Percentiles rank a stretch among this genome's conserved stretches.
phyloP scores from a whole-genome alignment of 2,329 filamentous ascomycete species.

The Domatiomyces catenatus region DNA sequence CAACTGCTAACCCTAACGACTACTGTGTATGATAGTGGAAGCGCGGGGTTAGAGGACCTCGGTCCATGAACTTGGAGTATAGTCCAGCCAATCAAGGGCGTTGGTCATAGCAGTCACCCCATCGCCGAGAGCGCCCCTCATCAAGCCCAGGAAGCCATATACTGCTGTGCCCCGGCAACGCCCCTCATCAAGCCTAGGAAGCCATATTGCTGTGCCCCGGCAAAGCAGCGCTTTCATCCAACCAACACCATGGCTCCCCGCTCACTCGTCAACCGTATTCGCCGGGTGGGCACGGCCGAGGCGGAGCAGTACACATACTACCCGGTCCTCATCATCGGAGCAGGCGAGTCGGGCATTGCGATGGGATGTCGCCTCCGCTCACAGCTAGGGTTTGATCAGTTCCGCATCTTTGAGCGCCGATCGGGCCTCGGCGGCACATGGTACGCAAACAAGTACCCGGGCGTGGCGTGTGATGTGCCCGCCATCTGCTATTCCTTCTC shows the following conservation, averaged over 20 bases:
- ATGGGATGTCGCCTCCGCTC: constrained; percentile 45
- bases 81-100: too few relatives aligned
- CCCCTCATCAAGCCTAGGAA: too few relatives aligned
- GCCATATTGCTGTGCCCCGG: not conserved
- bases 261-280: constrained; percentile 23
- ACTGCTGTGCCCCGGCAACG: too few relatives aligned
- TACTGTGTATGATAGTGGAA: too few relatives aligned
- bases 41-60: too few relatives aligned
- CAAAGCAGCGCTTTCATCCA: not conserved
- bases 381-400: constrained; percentile 42
- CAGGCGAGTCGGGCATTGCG: constrained; percentile 47
- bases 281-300: constrained; percentile 25
- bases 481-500: constrained; percentile 42
- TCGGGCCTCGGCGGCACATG: constrained; percentile 48
- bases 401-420: constrained; percentile 46
- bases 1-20: too few relatives aligned
- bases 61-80: too few relatives aligned
- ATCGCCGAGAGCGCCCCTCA: too few relatives aligned
- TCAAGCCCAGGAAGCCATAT: too few relatives aligned
- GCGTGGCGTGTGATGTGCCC: constrained; percentile 43
- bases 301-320: constrained; percentile 30
- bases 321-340: constrained; percentile 43
- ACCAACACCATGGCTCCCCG: constrained; percentile 11
- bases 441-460: constrained; percentile 48
- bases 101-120: too few relatives aligned